Conservation (phyloP, 2,329 filamentous ascomycete genomes). For the Aspergillus neotritici region DNA sequence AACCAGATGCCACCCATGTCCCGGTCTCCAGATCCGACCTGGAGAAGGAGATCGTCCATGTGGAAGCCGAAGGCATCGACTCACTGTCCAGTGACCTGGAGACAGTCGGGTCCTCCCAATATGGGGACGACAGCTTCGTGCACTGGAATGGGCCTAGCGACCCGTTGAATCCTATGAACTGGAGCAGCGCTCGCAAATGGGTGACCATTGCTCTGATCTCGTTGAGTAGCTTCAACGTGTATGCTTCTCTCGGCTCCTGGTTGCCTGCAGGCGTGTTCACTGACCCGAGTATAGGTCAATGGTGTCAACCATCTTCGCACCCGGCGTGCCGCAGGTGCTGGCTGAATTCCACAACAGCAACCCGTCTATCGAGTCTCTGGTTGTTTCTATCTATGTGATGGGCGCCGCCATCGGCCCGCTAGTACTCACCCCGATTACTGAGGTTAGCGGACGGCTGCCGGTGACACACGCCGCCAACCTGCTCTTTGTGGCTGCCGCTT, state of each 20-base stretch:
- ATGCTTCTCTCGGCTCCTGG: slow-evolving; percentile 1
- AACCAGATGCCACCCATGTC: slow-evolving; percentile 3
- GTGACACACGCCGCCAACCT: slow-evolving; percentile 53
- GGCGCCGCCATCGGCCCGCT: slow-evolving; percentile 54
- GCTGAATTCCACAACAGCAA: slow-evolving; percentile 40
- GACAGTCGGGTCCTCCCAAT: slow-evolving; percentile 3
- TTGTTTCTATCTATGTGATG: slow-evolving; percentile 55
- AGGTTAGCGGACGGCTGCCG: slow-evolving; percentile 57
- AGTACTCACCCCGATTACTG: slow-evolving; percentile 53
- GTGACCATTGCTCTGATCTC: slow-evolving; percentile 14
- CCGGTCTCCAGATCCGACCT: slow-evolving; percentile 4
- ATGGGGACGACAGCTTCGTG: slow-evolving; percentile 8
- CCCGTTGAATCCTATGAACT: slow-evolving; percentile 16
- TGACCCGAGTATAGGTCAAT: slow-evolving; percentile 13
- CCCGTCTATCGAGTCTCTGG: slow-evolving; percentile 42
- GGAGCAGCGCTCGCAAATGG: slow-evolving; percentile 13
- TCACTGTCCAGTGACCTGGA: slow-evolving; percentile 2
- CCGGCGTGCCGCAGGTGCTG: slow-evolving; percentile 33
- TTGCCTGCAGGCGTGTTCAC: no score
- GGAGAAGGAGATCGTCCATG: slow-evolving; percentile 6
- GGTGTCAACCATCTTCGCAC: slow-evolving; percentile 39
- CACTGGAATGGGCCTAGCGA: slow-evolving; percentile 13
- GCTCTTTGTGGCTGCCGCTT: slow-evolving; percentile 56
- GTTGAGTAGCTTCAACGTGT: slow-evolving; percentile 17
- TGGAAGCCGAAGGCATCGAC: slow-evolving; percentile 1